Conservation (phyloP, 495 filamentous ascomycete genomes). For the Penicillium goetzii region DNA sequence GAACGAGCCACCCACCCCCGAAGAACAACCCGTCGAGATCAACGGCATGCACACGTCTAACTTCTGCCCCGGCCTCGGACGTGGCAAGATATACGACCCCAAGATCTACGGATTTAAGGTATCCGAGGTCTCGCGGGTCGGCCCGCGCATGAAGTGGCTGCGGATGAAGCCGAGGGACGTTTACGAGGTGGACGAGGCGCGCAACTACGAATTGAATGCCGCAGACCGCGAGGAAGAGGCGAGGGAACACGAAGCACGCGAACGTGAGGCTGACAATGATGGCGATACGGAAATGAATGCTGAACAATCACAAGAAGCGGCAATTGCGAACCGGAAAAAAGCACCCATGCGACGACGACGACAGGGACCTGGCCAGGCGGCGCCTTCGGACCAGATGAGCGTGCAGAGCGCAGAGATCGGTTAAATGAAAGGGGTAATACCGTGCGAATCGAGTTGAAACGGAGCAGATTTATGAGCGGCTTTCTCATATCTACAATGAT, state of each 20-base stretch:
- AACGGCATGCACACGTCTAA: slow-evolving; percentile 86
- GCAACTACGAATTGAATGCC: slow-evolving; percentile 20
- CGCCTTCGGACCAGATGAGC: slow-evolving; percentile 40
- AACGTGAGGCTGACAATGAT: slow-evolving; percentile 49
- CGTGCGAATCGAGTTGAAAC: background rate
- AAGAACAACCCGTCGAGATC: slow-evolving; percentile 61
- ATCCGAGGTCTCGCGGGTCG: slow-evolving; percentile 79
- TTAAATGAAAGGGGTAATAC: slow-evolving; percentile 12
- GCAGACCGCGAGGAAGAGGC: slow-evolving; percentile 50
- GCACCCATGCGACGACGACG: slow-evolving; percentile 55
- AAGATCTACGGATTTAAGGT: slow-evolving; percentile 97
- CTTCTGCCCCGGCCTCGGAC: slow-evolving; percentile 84
- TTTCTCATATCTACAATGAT: slow-evolving; percentile 15
- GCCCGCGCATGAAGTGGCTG: slow-evolving; percentile 96
- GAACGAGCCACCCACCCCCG: slow-evolving; percentile 37
- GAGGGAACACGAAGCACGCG: slow-evolving; percentile 10
- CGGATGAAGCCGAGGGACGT: slow-evolving; percentile 80
- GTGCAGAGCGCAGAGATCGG: slow-evolving; percentile 41
- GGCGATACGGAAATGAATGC: slow-evolving; percentile 49
- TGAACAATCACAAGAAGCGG: slow-evolving; percentile 37
- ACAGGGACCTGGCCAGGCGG: slow-evolving; percentile 26
- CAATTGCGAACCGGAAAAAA: slow-evolving; percentile 54
- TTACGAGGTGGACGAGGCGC: slow-evolving; percentile 76
- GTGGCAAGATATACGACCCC: slow-evolving; percentile 85
- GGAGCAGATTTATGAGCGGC: background rate